Evolutionary conservation across 306 rosid genomes (phyloP), one percentile per base, ranked within the genome.

Genomic region (Elaeagnus macrophylla): DNA sequence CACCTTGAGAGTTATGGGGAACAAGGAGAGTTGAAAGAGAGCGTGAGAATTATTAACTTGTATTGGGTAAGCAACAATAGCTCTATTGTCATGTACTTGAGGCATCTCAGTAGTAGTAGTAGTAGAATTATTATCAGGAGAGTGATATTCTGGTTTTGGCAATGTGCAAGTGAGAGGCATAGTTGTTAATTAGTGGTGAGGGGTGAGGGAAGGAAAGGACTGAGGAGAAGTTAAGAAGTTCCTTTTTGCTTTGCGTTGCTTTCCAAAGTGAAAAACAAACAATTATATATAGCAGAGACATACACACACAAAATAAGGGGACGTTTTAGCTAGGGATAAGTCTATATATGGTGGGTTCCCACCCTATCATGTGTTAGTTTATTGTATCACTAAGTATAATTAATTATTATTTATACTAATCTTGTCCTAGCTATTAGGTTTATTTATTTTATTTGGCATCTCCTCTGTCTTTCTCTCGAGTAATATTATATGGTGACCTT

Each of bases 1-100:
- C 35, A 84, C 99, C 99, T 91, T 91, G 20, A 91, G 66, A 72
- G 84, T 77, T 41, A 91, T 81, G 12, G 99, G 94, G 64, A 61
- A 67, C 77, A 82, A 66, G 61, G 77, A 46, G 71, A 72, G 81
- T 66, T 77, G 89, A 51, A 77, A 78, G 50, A 79, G 52, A 54
- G 79, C 68, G 19, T 73, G 88, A 25, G 83, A 70, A 17, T 45
- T 42, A 57, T 74, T 71, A 67, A 74, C 51, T 55, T 19, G 68
- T 7, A 67, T 56, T 40, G 84, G 82, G 60, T 72, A 61, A 57
- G 84, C 54, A 54, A 68, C 69, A 9, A 44, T 40, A 43, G 56
- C 8, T 19, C 76, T 62, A 72, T 70, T 70, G n/a, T 67, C 69
- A 7, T 68, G 60, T 3, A 25, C 32, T 18, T 76, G 75, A 39